Evolutionary conservation across 768 basidiomycete species (phyloP), one percentile per base, ranked within the genome.

Genomic region (Erythrobasidium yunnanense): DNA sequence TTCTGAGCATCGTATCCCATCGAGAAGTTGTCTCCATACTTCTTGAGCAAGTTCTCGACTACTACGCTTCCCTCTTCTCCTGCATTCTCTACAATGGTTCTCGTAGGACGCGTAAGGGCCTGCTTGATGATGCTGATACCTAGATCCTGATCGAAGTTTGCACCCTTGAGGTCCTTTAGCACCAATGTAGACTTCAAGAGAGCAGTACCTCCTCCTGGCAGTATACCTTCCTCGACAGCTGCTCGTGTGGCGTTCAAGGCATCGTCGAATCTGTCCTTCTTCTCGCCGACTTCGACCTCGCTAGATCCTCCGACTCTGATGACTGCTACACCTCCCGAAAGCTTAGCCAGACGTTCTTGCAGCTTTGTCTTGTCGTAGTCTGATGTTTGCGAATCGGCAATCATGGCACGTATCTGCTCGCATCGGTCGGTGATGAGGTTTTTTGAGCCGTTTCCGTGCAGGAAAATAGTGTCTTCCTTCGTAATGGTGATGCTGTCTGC

Each of bases 171-270:
- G 42, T 84, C 80, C 72, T 83, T 83, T 50, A 91, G 83, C 66
- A 85, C 80, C 35, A 87, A 80, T 25, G 83, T 84, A 2, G 89
- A 88, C 67, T 72, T 72, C 74, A 95, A 83, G 23, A 95, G 83
- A 27, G 93, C 92, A 32, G 89, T 85, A 76, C 92, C 92, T 74
- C 93, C 93, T 47, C 93, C 93, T 56, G 93, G 93, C 33, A 97
- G 86, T 73, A 96, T 95, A 75, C 93, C 93, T 77, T 99, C 92
- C 79, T 96, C 93, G 30, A 97, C 93, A 49, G 93, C 91, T 25
- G 93, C 93, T 42, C 93, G 87, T 2, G 93, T 97, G n/a, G 92
- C 91, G 76, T 95, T 95, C 51, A 96, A 81, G 0, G 92, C 92
- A 74, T 73, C 73, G 55, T 69, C 69, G 74, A 95, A 96, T 35